Conservation (phyloP, 306 rosid genomes). For the Herpetospermum pedunculosum region DNA sequence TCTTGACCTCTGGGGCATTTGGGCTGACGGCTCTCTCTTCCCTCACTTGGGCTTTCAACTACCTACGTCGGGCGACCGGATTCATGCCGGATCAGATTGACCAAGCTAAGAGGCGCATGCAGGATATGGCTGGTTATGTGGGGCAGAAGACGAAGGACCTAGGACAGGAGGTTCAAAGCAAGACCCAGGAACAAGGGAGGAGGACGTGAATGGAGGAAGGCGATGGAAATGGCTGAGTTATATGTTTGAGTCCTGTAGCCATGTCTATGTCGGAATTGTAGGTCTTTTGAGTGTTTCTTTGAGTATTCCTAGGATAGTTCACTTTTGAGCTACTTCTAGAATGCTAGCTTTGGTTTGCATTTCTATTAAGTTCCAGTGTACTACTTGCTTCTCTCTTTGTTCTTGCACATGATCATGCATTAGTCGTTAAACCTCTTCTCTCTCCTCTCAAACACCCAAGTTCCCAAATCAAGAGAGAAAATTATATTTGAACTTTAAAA, state of each 20-base stretch:
- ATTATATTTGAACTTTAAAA: neutral
- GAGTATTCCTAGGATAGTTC: slow-evolving; percentile 1
- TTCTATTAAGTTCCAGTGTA: slow-evolving; percentile 5
- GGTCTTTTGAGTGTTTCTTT: neutral
- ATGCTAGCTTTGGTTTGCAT: slow-evolving; percentile 4
- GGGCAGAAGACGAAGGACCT: slow-evolving; percentile 81
- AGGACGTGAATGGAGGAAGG: slow-evolving; percentile 24
- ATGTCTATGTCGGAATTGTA: slow-evolving; percentile 1
- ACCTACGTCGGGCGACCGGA: slow-evolving; percentile 17
- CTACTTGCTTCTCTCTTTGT: neutral
- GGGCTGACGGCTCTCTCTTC: slow-evolving; percentile 54
- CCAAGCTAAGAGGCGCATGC: slow-evolving; percentile 35
- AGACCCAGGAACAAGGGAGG: slow-evolving; percentile 49
- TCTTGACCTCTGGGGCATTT: slow-evolving; percentile 41
- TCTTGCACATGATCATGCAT: neutral
- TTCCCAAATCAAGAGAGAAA: neutral
- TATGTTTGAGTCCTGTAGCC: neutral
- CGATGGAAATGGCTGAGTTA: neutral
- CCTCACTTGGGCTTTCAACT: slow-evolving; percentile 47
- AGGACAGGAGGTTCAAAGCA: slow-evolving; percentile 59
- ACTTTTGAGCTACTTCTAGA: slow-evolving; percentile 5
- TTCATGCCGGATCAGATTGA: slow-evolving; percentile 37
- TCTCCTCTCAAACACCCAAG: neutral
- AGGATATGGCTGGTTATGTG: slow-evolving; percentile 34
- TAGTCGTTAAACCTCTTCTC: neutral